A percentile compares a stretch with the other conserved stretches of the same genome.
phyloP scores from a whole-genome alignment of 306 rosid species.

The Lathyrus aphaca region DNA sequence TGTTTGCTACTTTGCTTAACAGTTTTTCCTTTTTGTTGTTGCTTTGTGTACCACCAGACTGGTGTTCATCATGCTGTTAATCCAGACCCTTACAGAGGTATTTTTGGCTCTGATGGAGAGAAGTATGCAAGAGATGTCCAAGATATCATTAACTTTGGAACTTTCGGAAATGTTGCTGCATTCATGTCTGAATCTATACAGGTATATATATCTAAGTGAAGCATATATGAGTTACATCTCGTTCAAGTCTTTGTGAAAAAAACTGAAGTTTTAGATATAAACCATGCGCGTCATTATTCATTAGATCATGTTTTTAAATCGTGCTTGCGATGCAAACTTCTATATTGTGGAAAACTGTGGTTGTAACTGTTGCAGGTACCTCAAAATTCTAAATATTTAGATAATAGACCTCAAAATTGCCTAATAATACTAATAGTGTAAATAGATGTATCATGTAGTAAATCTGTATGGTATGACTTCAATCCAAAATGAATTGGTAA shows the following conservation, averaged over 20 bases:
- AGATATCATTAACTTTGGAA: conserved; percentile 83
- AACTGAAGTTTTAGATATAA: background rate
- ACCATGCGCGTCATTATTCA: background rate
- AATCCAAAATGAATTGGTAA: background rate
- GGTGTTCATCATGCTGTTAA: conserved; percentile 93
- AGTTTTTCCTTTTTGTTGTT: conserved; percentile 3
- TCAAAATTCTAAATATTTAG: background rate
- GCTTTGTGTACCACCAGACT: conserved; percentile 50
- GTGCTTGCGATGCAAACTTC: background rate
- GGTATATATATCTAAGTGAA: conserved; percentile 43
- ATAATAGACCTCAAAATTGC: conserved; percentile 2
- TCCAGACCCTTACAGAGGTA: conserved; percentile 94
- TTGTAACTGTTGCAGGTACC: background rate
- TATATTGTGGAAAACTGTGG: background rate
- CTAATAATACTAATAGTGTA: background rate
- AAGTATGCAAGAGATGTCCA: conserved; percentile 88
- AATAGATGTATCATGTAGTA: background rate
- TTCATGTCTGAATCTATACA: conserved; percentile 89
- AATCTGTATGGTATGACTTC: background rate
- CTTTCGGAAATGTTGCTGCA: conserved; percentile 84
- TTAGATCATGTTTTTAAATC: background rate
- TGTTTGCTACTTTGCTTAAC: conserved; percentile 1
- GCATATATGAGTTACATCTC: background rate
- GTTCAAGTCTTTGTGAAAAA: background rate
- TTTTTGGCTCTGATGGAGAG: conserved; percentile 90